These are phyloP conservation scores for Hypoxylon cercidicola DNA, from an alignment of 495 filamentous ascomycete genomes.

Conservation along the genomic window DNA sequence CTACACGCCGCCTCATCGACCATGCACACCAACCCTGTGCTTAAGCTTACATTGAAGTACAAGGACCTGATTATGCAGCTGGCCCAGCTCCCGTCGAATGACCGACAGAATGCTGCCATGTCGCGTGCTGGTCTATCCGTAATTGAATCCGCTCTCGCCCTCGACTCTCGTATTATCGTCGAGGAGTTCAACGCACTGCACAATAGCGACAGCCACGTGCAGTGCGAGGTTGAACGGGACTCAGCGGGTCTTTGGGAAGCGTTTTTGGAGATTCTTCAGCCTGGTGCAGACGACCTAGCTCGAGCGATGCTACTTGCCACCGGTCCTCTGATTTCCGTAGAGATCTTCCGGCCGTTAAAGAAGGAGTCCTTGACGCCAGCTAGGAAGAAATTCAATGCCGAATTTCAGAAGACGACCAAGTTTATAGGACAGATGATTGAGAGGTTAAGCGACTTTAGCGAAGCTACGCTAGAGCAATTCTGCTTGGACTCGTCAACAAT, in stretches of 20 bases:
- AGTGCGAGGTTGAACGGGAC: slow-evolving; percentile 72
- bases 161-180: slow-evolving; percentile 79
- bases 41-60: slow-evolving; percentile 61
- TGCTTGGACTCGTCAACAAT: slow-evolving; percentile 71
- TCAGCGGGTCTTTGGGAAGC: slow-evolving; percentile 79
- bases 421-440: slow-evolving; percentile 78
- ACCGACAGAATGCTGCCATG: slow-evolving; percentile 53
- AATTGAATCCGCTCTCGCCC: slow-evolving; percentile 72
- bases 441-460: slow-evolving; percentile 76
- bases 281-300: slow-evolving; percentile 71
- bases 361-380: slow-evolving; percentile 64
- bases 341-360: slow-evolving; percentile 69
- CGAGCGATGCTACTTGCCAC: slow-evolving; percentile 76
- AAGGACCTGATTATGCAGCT: slow-evolving; percentile 56
- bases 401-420: slow-evolving; percentile 73
- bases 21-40: slow-evolving; percentile 62
- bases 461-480: slow-evolving; percentile 69
- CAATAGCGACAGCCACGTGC: slow-evolving; percentile 63
- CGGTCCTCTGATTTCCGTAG: slow-evolving; percentile 72
- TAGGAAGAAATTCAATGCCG: slow-evolving; percentile 72
- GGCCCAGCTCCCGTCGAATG: slow-evolving; percentile 49
- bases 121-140: slow-evolving; percentile 66
- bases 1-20: slow-evolving; percentile 59
- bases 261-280: slow-evolving; percentile 73
- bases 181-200: slow-evolving; percentile 76